Base-by-base conservation (phyloP, 129 eudicot species). In the Artemisia argyi region DNA sequence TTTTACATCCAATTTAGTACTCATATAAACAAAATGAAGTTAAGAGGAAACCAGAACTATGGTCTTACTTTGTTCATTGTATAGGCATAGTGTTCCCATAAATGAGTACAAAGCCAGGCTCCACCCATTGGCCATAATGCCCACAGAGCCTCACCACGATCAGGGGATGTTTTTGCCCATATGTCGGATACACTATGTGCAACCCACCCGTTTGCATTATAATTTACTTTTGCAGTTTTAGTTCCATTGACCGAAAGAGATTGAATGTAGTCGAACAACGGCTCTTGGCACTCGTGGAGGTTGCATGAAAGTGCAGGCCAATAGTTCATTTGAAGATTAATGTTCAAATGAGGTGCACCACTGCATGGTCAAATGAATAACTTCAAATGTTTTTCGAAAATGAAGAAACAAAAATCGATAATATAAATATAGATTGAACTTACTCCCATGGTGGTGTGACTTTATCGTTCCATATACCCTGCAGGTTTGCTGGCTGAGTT, bases 81-180 rank as follows among this genome's bases (percentile, higher is more conserved):
- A 56, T 76, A 85, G 47, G 83, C 71, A 63, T 85, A 88, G 60
- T 83, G 83, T 55, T 88, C 96, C 96, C 96, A 85, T 30, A 85
- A 68, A 86, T 85, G 96, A 28, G 96, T 85, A 75, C 87, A 85
- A 30, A 85, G 86, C 96, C 96, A 88, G 15, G 87, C 91, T 54
- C 96, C 96, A 56, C 91, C 91, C 91, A 88, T 85, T 24, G 80
- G 96, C 96, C 96, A 85, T 60, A 85, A 60, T 16, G 95, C 88
- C 95, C 95, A 88, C 6, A 82, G 77, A 11, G 90, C 80, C 54
- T 80, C 72, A 61, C 95, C 95, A 0, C 80, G 60, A 49, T 82
- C 88, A 14, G 91, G 85, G 12, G 96, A 88, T 54, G 91, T 85
- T 81, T 88, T 88, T n/a, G 86, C 91, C 96, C 91, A 88, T 57